Conservation (phyloP, 2,329 filamentous ascomycete species). For the Paecilomyces niveus region DNA sequence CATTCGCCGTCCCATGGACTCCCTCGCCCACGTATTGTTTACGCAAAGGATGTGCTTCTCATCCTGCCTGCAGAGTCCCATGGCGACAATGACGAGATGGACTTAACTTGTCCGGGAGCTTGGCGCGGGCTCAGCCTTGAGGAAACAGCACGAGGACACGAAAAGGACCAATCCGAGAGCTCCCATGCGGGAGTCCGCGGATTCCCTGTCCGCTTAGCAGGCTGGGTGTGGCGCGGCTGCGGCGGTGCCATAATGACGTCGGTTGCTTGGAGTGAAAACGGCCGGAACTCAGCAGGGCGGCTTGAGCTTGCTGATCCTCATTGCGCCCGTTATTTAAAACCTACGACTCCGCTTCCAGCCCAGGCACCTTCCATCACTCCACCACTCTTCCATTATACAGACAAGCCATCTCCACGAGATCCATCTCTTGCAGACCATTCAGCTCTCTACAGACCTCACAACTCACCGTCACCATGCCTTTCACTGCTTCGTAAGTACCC, state of each 20-base stretch:
- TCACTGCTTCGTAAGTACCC: slow-evolving; percentile 42
- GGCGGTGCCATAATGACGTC: slow-evolving; percentile 8
- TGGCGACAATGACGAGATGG: neutral
- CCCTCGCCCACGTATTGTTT: neutral
- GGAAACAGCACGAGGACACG: slow-evolving; percentile 1
- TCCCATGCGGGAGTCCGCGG: neutral
- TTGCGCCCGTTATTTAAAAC: slow-evolving; percentile 4
- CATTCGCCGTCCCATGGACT: neutral
- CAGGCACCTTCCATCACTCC: slow-evolving; percentile 1
- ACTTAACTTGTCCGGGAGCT: neutral
- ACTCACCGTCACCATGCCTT: slow-evolving; percentile 39
- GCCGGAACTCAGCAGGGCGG: neutral
- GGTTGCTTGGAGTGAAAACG: slow-evolving; percentile 1
- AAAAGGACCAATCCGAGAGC: neutral
- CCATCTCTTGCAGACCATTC: neutral
- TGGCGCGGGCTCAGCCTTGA: neutral
- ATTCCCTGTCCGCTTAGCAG: neutral
- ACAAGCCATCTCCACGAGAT: neutral
- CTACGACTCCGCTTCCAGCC: slow-evolving; percentile 3
- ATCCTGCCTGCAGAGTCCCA: no score
- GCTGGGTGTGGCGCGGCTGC: slow-evolving; percentile 4
- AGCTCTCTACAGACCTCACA: neutral
- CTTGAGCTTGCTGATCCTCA: neutral
- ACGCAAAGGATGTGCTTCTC: neutral
- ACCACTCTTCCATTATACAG: neutral